Percentiles rank a stretch among this genome's conserved stretches.
phyloP scores from a whole-genome alignment of 768 basidiomycete species.

The Boletus rubroflammeus region DNA sequence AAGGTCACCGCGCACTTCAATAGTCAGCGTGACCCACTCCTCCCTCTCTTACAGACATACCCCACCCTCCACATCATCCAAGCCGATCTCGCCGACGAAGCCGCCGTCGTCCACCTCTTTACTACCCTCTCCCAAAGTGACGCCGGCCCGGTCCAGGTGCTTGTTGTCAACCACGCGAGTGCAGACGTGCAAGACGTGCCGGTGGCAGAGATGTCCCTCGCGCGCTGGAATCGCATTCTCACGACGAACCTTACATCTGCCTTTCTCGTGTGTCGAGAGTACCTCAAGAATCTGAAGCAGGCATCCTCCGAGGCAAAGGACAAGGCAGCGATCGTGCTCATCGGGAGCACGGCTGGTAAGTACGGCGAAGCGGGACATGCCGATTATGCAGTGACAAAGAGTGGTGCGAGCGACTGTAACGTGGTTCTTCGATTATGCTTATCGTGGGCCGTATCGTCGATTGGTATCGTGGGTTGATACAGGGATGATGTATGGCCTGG shows the following conservation, averaged over 20 bases:
- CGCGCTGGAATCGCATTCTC: conserved; percentile 59
- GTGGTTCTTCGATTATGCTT: not conserved
- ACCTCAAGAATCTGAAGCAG: conserved; percentile 43
- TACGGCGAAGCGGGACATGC: conserved; percentile 63
- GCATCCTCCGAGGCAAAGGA: conserved; percentile 41
- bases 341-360: conserved; percentile 69
- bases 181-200: conserved; percentile 41
- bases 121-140: conserved; percentile 26
- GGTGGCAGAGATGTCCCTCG: conserved; percentile 54
- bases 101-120: conserved; percentile 49
- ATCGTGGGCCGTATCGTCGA: not conserved
- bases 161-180: conserved; percentile 59
- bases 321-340: conserved; percentile 55
- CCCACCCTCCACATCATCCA: conserved; percentile 34
- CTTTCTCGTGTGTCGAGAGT: conserved; percentile 62
- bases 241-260: conserved; percentile 58
- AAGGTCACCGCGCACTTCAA: not conserved
- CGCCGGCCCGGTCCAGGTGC: conserved; percentile 48
- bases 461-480: not conserved
- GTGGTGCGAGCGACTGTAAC: conserved; percentile 40
- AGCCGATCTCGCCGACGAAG: conserved; percentile 55
- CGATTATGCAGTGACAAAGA: conserved; percentile 64
- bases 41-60: conserved; percentile 38
- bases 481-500: conserved; percentile 72
- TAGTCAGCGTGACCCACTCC: conserved; percentile 39